Conservation (phyloP, 306 rosid genomes). For the Hippophae tibetana region DNA sequence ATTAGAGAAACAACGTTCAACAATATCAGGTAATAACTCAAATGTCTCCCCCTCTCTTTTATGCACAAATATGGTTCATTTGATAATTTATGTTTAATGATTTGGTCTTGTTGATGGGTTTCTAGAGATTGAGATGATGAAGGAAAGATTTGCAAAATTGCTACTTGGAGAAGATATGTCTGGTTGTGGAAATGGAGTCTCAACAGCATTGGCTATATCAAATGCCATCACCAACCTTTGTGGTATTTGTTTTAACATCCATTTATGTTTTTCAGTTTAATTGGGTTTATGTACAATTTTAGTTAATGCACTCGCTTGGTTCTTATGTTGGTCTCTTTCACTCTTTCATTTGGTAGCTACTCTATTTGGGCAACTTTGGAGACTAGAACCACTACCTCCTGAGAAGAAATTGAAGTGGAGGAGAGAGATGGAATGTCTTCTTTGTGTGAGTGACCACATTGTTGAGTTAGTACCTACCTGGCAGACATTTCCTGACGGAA, state of each 20-base stretch:
- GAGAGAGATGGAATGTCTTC: conserved; percentile 82
- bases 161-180: conserved; percentile 98
- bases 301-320: background rate
- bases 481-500: conserved; percentile 85
- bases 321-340: background rate
- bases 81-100: background rate
- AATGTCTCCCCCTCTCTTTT: background rate
- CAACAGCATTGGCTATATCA: conserved; percentile 77
- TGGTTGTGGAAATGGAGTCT: conserved; percentile 89
- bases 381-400: conserved; percentile 53
- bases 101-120: conserved; percentile 25
- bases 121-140: conserved; percentile 77
- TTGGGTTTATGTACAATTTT: background rate
- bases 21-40: conserved; percentile 41
- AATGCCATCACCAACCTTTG: conserved; percentile 88
- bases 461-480: conserved; percentile 68
- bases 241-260: conserved; percentile 31
- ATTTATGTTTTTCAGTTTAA: conserved; percentile 5
- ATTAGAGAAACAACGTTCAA: conserved; percentile 40
- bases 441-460: conserved; percentile 76
- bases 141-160: conserved; percentile 84
- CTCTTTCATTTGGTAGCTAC: conserved; percentile 43
- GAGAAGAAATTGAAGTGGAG: conserved; percentile 80
- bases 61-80: background rate
- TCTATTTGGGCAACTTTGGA: conserved; percentile 82